Base-by-base conservation (phyloP, 768 basidiomycete species). In the Tylopilus rubrobrunneus region DNA sequence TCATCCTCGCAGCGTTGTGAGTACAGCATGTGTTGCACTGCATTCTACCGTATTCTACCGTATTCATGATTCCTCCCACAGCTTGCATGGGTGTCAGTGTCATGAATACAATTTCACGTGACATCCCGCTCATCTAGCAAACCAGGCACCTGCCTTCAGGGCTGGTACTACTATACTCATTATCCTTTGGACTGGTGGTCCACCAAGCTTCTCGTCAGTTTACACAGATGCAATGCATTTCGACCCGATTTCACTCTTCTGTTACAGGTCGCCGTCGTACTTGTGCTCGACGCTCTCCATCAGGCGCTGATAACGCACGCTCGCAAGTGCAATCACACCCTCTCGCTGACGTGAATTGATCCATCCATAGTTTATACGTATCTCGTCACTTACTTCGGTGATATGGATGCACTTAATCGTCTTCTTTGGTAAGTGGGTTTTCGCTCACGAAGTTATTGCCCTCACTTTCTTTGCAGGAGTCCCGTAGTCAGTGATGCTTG, bases 301-400 rank as follows among this genome's bases (percentile, higher is more conserved):
- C 83, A 84, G 58, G 71, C 65, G 1, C 62, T 84, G 28, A 80
- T 85, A 53, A 74, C 78, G 0, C 81, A 84, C 55, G 72, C 75
- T 4, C 64, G 83, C 77, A 61, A 48, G 70, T 59, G 12, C 6
- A 45, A 39, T 8, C 12, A 23, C 31, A 8, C 4, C 11, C 10
- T 10, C 14, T 5, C 33, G 3, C 17, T 7, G 11, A n/a, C 14
- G 6, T 7, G 8, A 23, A 17, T 28, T 49, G 19, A 49, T 23
- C 15, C 29, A 7, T 11, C 36, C 23, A 14, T 36, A 82, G 81
- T 76, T 21, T 82, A 81, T 52, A 70, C 69, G 6, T 82, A 82
- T 58, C 58, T 75, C 5, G 60, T 82, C 33, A 74, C 71, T n/a
- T 64, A 78, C 54, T 80, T 42, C 7, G 49, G 40, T 5, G 21